Base-by-base conservation (phyloP, 345 rosid genomes). In the Tarenaya hassleriana region DNA sequence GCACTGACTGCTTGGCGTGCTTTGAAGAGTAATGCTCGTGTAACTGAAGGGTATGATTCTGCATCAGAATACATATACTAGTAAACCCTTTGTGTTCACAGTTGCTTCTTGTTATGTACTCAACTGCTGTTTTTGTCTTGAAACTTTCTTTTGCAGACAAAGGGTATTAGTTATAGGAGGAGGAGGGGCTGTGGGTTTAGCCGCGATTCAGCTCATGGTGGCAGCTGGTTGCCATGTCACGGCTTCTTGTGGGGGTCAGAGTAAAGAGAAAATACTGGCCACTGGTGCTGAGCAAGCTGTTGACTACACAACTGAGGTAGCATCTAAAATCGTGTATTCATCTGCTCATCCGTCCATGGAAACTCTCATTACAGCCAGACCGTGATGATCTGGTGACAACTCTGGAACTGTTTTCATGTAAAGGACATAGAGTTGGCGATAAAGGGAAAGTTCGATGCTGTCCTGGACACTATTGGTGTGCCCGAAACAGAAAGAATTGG, bases 1-100 rank as follows among this genome's bases (percentile, higher is more conserved):
- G 89, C 98, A 3, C 69, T 91, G 64, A 91, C 98, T 49, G 96
- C 98, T 53, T 91, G 98, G 98, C 83, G 96, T 50, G 98, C 86
- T 67, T 69, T 91, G 56, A 84, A 77, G 70, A 70, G 84, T 57
- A 82, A 92, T 55, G 98, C 98, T 47, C 76, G 98, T 74, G 78
- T 87, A 55, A 58, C 70, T 44, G 89, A 82, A 66, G 98, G 96
- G 98, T 90, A 84, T 47, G 77, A 3, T 64, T 53, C 15, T 15
- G 21, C n/a, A n/a, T 41, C 5, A 24, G 29, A 5, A 24, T 2
- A 24, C 29, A 24, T 10, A 8, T 12, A 11, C 14, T 29, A 10
- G 11, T 14, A 41, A 19, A 41, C n/a, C 15, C n/a, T 41, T 41
- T 19, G 15, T 41, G n/a, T 41, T 24, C 29, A 5, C 5, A 24